Evolutionary conservation across 1,284 basidiomycete species (phyloP).

Genomic region (Fomitopsis schrenkii): DNA sequence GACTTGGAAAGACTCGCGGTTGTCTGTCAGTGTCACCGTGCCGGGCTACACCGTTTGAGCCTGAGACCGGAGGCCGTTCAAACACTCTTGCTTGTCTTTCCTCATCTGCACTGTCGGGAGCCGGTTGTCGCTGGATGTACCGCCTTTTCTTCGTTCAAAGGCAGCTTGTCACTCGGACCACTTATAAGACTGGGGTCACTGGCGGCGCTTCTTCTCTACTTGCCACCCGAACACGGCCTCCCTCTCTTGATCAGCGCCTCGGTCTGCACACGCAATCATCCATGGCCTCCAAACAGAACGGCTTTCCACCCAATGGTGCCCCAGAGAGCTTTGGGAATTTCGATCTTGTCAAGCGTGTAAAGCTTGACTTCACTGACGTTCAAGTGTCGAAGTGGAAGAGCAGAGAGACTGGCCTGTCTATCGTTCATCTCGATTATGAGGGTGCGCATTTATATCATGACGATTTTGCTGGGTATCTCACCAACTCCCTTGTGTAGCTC

Average conservation of each 20-base stretch:
- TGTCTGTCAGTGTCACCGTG: too few relatives aligned
- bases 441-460: conserved; percentile 39
- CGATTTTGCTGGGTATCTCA: not conserved
- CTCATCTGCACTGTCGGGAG: not conserved
- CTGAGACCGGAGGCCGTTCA: not conserved
- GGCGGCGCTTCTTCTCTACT: not conserved
- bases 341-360: conserved; percentile 69
- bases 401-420: conserved; percentile 69
- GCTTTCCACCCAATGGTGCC: conserved; percentile 1
- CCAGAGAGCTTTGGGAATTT: conserved; percentile 64
- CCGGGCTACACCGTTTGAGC: too few relatives aligned
- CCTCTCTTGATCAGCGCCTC: not conserved
- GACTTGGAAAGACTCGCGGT: not conserved
- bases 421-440: conserved; percentile 82
- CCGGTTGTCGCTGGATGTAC: conserved; percentile 6
- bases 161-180: not conserved
- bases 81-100: not conserved
- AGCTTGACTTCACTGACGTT: conserved; percentile 74
- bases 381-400: conserved; percentile 84
- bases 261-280: conserved; percentile 13
- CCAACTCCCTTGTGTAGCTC: conserved; percentile 45
- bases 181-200: not conserved
- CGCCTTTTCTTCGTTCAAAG: conserved; percentile 3
- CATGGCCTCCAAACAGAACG: conserved; percentile 18
- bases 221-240: not conserved